Evolutionary conservation across 2,329 filamentous ascomycete species (phyloP), one percentile per base, ranked within the genome.

Genomic region (Lecanosticta acicola): DNA sequence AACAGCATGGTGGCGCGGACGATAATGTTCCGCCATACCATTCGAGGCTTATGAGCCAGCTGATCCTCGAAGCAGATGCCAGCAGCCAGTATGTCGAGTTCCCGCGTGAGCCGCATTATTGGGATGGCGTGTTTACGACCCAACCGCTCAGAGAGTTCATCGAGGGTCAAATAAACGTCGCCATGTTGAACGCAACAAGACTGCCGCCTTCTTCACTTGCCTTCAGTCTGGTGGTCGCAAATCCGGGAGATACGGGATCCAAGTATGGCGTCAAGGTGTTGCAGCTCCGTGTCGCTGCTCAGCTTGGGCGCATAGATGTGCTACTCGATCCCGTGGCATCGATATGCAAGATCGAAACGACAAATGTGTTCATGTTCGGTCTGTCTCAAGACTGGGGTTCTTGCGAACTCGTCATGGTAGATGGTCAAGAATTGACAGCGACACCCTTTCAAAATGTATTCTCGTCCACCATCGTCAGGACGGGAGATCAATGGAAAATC

Each of bases 11-110:
- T 3, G 66, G 69, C 20, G 56, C 64, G 8, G 78, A 81, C 55
- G 75, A 78, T 51, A 81, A 81, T 55, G 78, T 81, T 2, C 78
- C 78, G 0, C 65, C 69, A 4, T 80, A 77, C 53, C 72, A 81
- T 58, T 79, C 77, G 3, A 68, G 78, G 7, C 61, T 78, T 8
- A 72, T 81, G 61, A 68, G 70, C 36, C 69, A 75, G 48, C 64
- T 77, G 34, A 60, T 77, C 10, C 64, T 64, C 17, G 66, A 76
- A 52, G 61, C 62, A 39, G 68, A 65, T 4, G 66, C 63, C 36
- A 58, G 67, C 3, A 71, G 71, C 10, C 60, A 62, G 5, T 80
- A 78, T 55, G 58, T 69, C 35, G 78, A 81, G 56, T 59, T 80
- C 19, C 58, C 65, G 8, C 70, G 65, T 13, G 65, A 68, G 41